phyloP scores from a whole-genome alignment of 1,284 basidiomycete genomes.

The Sporisorium exsertum region DNA sequence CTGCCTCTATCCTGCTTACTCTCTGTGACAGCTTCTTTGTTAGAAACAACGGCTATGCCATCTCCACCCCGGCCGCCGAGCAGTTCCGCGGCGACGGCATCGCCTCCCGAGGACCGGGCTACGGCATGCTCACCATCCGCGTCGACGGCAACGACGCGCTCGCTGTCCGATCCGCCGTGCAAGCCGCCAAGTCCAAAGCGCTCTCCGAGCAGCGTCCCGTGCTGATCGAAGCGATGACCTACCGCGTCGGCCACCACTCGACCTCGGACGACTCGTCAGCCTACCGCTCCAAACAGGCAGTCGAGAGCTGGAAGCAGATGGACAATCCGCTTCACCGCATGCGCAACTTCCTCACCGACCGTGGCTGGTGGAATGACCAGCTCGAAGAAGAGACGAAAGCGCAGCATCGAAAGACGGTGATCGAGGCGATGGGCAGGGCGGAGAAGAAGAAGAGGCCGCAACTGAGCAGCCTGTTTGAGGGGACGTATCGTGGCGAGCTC shows the following conservation, averaged over 20 bases:
- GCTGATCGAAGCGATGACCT: conserved; percentile 78
- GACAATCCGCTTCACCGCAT: conserved; percentile 90
- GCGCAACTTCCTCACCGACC: conserved; percentile 78
- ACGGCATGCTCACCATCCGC: conserved; percentile 76
- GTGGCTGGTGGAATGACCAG: conserved; percentile 85
- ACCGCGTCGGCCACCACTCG: conserved; percentile 86
- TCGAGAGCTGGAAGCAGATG: conserved; percentile 64
- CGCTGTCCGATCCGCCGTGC: conserved; percentile 84
- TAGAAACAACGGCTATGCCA: conserved; percentile 89
- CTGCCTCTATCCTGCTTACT: conserved; percentile 65
- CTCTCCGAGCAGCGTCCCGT: conserved; percentile 81
- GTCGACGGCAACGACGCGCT: conserved; percentile 95
- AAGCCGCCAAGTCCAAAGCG: conserved; percentile 81
- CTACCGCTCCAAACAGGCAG: conserved; percentile 72
- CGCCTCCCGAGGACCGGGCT: conserved; percentile 87
- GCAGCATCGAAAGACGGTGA: conserved; percentile 79
- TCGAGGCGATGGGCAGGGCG: conserved; percentile 81
- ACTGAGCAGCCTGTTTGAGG: conserved; percentile 83
- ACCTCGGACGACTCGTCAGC: conserved; percentile 94
- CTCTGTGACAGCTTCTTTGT: conserved; percentile 72
- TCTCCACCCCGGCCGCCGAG: conserved; percentile 89
- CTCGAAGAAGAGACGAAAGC: conserved; percentile 81
- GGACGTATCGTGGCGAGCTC: conserved; percentile 76
- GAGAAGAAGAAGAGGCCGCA: conserved; percentile 80
- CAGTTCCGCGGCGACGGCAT: conserved; percentile 75